Evolutionary conservation across 768 basidiomycete species (phyloP).

Genomic region (Boletus insuetus): DNA sequence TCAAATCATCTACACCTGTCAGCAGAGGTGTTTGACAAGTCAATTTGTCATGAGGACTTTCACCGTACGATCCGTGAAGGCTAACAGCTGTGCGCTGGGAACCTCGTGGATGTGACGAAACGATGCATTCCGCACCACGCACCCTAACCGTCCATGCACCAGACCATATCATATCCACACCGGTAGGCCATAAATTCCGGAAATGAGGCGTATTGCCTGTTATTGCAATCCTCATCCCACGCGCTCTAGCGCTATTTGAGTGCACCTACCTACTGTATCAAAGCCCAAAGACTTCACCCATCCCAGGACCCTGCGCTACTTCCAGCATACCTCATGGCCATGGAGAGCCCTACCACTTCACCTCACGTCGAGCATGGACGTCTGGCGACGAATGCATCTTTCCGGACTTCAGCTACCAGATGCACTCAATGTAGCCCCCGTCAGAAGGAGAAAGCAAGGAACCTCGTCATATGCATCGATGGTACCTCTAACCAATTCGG

Average conservation of each 20-base stretch:
- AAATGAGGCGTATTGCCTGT: not conserved
- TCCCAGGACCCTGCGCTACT: not conserved
- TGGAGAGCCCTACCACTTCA: not conserved
- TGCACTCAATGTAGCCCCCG: conserved; percentile 14
- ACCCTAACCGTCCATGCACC: not conserved
- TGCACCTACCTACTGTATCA: not conserved
- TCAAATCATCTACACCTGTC: not conserved
- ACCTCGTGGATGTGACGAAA: conserved; percentile 4
- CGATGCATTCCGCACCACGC: not conserved
- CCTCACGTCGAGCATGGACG: not conserved
- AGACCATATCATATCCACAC: conserved; percentile 2
- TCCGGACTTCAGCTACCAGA: not conserved
- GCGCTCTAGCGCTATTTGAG: conserved; percentile 5
- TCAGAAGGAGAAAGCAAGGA: conserved; percentile 13
- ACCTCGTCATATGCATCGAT: conserved; percentile 25
- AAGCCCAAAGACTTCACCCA: not conserved
- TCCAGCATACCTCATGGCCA: not conserved
- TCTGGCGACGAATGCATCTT: not conserved
- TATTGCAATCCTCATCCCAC: not conserved
- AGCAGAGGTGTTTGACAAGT: not conserved
- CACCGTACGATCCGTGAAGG: not conserved
- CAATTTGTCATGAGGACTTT: not conserved
- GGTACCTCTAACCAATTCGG: conserved; percentile 26
- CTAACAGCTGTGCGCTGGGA: not conserved
- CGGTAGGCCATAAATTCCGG: not conserved